phyloP scores from a whole-genome alignment of 345 rosid genomes.

The Microcos paniculata region DNA sequence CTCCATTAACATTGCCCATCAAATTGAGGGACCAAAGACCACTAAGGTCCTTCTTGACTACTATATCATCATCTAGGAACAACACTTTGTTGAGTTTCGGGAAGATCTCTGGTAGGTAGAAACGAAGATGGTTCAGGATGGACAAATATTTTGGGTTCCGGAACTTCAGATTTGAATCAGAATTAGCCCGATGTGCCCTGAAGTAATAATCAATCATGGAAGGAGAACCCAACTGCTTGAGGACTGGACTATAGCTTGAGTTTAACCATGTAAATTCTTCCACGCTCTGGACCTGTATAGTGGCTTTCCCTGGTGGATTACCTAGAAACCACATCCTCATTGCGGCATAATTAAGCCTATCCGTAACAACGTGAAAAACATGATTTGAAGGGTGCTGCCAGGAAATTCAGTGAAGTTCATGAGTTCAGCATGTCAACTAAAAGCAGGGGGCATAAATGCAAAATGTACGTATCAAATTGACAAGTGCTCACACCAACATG shows the following conservation, averaged over 20 bases:
- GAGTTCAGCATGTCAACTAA: conserved; percentile 20
- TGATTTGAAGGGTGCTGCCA: conserved; percentile 83
- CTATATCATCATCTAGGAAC: conserved; percentile 93
- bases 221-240: conserved; percentile 80
- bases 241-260: conserved; percentile 95
- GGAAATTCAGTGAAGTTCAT: conserved; percentile 17
- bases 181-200: conserved; percentile 64
- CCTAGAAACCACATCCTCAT: conserved; percentile 98
- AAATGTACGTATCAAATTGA: background rate
- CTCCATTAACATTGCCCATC: conserved; percentile 96
- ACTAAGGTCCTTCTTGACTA: conserved; percentile 86
- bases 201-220: conserved; percentile 95
- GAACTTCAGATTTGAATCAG: conserved; percentile 84
- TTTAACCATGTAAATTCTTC: conserved; percentile 96
- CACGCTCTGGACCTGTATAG: conserved; percentile 86
- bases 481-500: background rate
- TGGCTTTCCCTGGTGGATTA: conserved; percentile 78
- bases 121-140: conserved; percentile 93
- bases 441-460: background rate
- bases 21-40: conserved; percentile 85
- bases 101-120: conserved; percentile 93
- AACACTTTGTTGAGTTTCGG: conserved; percentile 88
- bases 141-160: conserved; percentile 96
- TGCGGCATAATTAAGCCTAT: conserved; percentile 92
- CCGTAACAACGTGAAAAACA: conserved; percentile 93